phyloP scores from a whole-genome alignment of 2,329 filamentous ascomycete genomes.

The Phoma sp. region DNA sequence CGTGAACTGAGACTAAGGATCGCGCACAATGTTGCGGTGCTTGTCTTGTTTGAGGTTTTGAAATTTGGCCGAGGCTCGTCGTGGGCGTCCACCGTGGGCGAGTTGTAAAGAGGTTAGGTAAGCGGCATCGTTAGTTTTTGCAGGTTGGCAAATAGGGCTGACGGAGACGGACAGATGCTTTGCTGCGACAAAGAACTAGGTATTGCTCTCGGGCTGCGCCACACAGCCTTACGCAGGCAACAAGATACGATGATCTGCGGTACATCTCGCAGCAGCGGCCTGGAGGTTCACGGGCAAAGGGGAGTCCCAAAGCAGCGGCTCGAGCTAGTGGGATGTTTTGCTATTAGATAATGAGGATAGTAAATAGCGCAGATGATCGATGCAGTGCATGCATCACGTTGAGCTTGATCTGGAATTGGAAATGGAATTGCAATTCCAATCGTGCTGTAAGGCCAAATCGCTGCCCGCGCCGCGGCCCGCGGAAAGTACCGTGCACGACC shows the following conservation, averaged over 20 bases:
- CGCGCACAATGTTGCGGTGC: slow-evolving; percentile 23
- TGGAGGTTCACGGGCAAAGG: neutral
- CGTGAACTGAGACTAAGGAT: slow-evolving; percentile 18
- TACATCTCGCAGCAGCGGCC: neutral
- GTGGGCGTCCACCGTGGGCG: slow-evolving; percentile 7
- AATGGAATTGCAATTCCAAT: neutral
- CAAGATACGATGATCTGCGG: slow-evolving; percentile 8
- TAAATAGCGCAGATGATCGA: slow-evolving; percentile 17
- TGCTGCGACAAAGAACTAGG: slow-evolving; percentile 1
- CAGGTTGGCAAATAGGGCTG: slow-evolving; percentile 14
- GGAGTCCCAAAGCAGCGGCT: neutral
- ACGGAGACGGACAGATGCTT: slow-evolving; percentile 6
- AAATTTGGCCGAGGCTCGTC: slow-evolving; percentile 36
- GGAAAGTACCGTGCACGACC: slow-evolving; percentile 11
- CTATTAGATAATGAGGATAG: slow-evolving; percentile 6
- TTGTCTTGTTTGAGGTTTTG: slow-evolving; percentile 21
- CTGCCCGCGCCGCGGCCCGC: neutral
- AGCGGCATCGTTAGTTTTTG: slow-evolving; percentile 13
- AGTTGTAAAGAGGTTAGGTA: slow-evolving; percentile 20
- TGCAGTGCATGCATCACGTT: slow-evolving; percentile 2
- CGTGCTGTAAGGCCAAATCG: slow-evolving; percentile 11
- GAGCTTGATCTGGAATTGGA: slow-evolving; percentile 5
- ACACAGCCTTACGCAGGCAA: slow-evolving; percentile 9
- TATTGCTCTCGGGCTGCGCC: slow-evolving; percentile 3
- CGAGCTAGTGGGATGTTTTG: neutral